Evolutionary conservation across 148 eudicot species (phyloP).

Genomic region (Suaeda aralocaspica): DNA sequence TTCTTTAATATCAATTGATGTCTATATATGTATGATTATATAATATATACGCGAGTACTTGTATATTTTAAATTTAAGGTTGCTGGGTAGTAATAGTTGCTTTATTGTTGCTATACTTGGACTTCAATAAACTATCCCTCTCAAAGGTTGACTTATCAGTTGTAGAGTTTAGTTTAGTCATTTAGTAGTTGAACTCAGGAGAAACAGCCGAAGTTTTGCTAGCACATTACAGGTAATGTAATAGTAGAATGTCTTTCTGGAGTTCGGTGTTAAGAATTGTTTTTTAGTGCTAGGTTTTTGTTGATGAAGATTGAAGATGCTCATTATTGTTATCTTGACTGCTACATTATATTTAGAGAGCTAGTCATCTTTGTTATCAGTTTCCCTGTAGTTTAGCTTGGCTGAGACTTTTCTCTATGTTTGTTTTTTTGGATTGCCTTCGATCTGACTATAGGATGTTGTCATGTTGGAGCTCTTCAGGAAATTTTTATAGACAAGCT

Average conservation of each 20-base stretch:
- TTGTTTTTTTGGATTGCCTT: background rate
- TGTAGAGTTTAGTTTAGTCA: background rate
- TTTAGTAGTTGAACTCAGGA: background rate
- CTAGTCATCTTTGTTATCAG: background rate
- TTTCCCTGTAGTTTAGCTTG: background rate
- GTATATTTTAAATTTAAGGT: too few relatives aligned
- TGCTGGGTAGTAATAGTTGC: background rate
- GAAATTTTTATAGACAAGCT: too few relatives aligned
- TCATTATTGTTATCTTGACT: background rate
- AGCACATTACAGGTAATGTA: background rate
- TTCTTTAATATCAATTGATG: background rate
- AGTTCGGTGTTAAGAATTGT: background rate
- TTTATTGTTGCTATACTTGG: background rate
- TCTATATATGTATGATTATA: too few relatives aligned
- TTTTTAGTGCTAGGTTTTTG: background rate
- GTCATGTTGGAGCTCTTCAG: too few relatives aligned
- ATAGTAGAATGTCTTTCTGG: background rate
- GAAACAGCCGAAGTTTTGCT: background rate
- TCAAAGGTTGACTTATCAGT: background rate
- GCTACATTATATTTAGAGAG: background rate
- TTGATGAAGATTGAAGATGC: background rate
- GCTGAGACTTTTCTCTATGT: background rate
- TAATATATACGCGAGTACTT: too few relatives aligned
- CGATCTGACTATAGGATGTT: too few relatives aligned
- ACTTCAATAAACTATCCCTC: background rate